These are phyloP conservation scores for Corinectria fuckeliana DNA, from an alignment of 2,329 filamentous ascomycete species.

Conservation along the genomic window DNA sequence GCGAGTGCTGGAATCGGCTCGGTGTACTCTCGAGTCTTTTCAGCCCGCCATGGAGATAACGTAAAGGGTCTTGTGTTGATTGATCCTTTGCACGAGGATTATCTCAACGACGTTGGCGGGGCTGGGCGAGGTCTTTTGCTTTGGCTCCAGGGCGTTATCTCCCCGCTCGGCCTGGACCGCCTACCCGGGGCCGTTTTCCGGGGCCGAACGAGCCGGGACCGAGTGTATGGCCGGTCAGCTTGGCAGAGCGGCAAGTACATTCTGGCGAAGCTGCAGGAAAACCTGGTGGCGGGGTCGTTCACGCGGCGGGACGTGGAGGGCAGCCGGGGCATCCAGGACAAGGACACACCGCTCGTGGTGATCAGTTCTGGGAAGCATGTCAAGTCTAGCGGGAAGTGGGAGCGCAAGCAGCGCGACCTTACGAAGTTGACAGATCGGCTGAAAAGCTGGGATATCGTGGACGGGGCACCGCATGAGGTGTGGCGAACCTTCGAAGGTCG, in stretches of 20 bases:
- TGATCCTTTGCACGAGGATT: conserved; percentile 88
- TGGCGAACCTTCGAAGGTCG: conserved; percentile 80
- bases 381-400: conserved; percentile 74
- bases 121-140: conserved; percentile 79
- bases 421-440: conserved; percentile 81
- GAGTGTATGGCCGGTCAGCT: conserved; percentile 80
- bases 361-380: conserved; percentile 82
- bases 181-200: conserved; percentile 81
- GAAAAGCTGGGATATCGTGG: conserved; percentile 84
- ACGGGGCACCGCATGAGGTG: conserved; percentile 83
- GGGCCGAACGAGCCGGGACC: conserved; percentile 80
- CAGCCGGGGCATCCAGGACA: conserved; percentile 78
- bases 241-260: conserved; percentile 84
- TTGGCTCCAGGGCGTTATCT: conserved; percentile 86
- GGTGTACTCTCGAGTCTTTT: conserved; percentile 90
- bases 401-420: conserved; percentile 82
- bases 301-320: conserved; percentile 82
- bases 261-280: conserved; percentile 92
- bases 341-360: conserved; percentile 77
- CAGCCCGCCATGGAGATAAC: conserved; percentile 77
- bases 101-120: conserved; percentile 71
- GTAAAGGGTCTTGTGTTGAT: conserved; percentile 83
- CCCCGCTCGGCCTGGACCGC: conserved; percentile 84
- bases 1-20: conserved; percentile 87
- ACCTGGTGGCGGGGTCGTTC: conserved; percentile 82